These are phyloP conservation scores for Apiotrichum gracile DNA, from an alignment of 1,284 basidiomycete species.

Conservation along the genomic window DNA sequence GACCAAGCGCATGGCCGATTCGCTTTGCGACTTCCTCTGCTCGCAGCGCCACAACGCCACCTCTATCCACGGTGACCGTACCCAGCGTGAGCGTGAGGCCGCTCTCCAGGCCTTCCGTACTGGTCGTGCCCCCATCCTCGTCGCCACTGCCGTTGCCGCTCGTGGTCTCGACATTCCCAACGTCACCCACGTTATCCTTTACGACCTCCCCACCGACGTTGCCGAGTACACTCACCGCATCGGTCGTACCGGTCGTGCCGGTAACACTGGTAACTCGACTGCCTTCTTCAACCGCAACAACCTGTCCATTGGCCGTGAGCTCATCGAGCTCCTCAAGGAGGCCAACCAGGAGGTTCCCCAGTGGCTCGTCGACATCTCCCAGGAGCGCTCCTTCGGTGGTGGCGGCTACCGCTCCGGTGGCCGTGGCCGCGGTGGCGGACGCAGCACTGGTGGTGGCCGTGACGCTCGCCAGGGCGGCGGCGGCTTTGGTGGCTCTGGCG, in stretches of 20 bases:
- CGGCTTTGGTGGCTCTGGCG: constrained; percentile 7
- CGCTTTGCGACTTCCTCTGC: constrained; percentile 94
- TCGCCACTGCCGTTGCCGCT: constrained; percentile 96
- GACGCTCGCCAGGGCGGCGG: constrained; percentile 49
- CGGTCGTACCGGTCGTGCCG: constrained; percentile 98
- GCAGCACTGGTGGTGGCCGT: constrained; percentile 58
- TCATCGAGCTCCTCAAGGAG: constrained; percentile 88
- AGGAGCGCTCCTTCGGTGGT: constrained; percentile 71
- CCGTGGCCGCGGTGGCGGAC: constrained; percentile 53
- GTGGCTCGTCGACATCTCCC: constrained; percentile 85
- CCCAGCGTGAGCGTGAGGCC: constrained; percentile 94
- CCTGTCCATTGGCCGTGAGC: constrained; percentile 83
- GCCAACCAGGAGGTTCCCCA: constrained; percentile 91
- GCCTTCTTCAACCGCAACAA: constrained; percentile 92
- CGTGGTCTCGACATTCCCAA: constrained; percentile 99
- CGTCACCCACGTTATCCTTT: constrained; percentile 92
- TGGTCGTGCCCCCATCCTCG: constrained; percentile 91
- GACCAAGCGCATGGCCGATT: constrained; percentile 99
- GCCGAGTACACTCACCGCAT: constrained; percentile 99
- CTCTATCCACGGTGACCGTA: constrained; percentile 96
- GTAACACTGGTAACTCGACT: constrained; percentile 93
- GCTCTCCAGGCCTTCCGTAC: constrained; percentile 93
- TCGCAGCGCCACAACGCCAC: constrained; percentile 79
- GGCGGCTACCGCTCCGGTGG: constrained; percentile 53
- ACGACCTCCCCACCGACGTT: constrained; percentile 97